Conservation (phyloP, 2,329 filamentous ascomycete genomes). For the Huntiella decipiens region DNA sequence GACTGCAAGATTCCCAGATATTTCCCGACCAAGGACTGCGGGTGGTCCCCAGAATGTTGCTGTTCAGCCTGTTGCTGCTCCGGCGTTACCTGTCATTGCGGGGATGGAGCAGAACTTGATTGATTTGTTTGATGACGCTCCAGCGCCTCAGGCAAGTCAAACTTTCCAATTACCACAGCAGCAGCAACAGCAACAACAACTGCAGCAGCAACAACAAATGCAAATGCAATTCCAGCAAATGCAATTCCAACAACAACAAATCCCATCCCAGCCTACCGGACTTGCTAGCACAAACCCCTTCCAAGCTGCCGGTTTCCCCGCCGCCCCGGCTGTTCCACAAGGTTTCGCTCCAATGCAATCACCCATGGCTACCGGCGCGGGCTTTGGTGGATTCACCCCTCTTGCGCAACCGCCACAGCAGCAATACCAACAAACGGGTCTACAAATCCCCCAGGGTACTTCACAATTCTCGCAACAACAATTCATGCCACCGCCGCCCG, state of each 20-base stretch:
- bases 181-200: conserved; percentile 20
- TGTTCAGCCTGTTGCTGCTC: conserved; percentile 1
- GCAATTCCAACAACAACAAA: conserved; percentile 6
- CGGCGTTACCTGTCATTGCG: conserved; percentile 24
- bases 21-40: conserved; percentile 19
- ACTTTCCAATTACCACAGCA: conserved; percentile 19
- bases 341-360: conserved; percentile 12
- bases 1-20: conserved; percentile 17
- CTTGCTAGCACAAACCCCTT: conserved; percentile 15
- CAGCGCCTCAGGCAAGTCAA: conserved; percentile 56
- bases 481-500: conserved; percentile 19
- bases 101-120: conserved; percentile 62
- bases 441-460: conserved; percentile 10
- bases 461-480: conserved; percentile 19
- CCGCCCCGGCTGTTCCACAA: conserved; percentile 11
- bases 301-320: conserved; percentile 8
- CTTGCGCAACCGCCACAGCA: conserved; percentile 15
- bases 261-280: conserved; percentile 13
- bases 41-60: conserved; percentile 13
- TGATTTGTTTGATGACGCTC: conserved; percentile 88
- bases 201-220: conserved; percentile 12
- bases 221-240: not conserved
- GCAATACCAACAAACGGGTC: conserved; percentile 16
- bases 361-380: conserved; percentile 11
- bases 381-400: conserved; percentile 11